Conservation (phyloP, 345 rosid genomes). For the Pelargonium nanum region DNA sequence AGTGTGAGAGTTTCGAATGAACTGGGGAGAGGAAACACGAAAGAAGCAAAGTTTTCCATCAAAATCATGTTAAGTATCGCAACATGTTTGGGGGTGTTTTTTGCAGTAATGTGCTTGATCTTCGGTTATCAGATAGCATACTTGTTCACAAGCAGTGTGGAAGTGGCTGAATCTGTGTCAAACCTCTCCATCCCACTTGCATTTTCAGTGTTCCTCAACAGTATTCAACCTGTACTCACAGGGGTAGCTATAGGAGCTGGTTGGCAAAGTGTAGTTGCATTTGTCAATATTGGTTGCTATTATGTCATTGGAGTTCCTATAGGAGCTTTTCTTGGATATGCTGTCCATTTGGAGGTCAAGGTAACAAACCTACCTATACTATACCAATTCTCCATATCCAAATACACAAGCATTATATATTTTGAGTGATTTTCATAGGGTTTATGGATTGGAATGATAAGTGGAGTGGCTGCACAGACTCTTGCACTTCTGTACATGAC, state of each 20-base stretch:
- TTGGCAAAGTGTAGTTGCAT: slow-evolving; percentile 47
- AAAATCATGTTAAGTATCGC: slow-evolving; percentile 10
- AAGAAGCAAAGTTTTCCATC: slow-evolving; percentile 18
- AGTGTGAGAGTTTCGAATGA: slow-evolving; percentile 20
- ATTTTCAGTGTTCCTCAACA: slow-evolving; percentile 13
- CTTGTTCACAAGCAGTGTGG: slow-evolving; percentile 12
- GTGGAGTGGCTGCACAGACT: slow-evolving; percentile 17
- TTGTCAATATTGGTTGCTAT: slow-evolving; percentile 44
- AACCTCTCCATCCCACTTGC: slow-evolving; percentile 17
- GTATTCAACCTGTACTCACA: slow-evolving; percentile 18
- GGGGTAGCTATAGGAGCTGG: slow-evolving; percentile 84
- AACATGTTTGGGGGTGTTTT: slow-evolving; percentile 11
- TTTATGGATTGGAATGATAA: slow-evolving; percentile 18
- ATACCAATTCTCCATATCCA: too few relatives aligned
- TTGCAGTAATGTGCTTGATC: slow-evolving; percentile 7
- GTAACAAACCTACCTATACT: slow-evolving; percentile 14
- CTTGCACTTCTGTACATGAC: slow-evolving; percentile 19
- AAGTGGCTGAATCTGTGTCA: slow-evolving; percentile 12
- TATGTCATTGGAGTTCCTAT: slow-evolving; percentile 55
- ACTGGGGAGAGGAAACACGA: slow-evolving; percentile 19
- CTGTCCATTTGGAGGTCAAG: slow-evolving; percentile 38
- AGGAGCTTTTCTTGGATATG: slow-evolving; percentile 52
- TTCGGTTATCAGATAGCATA: slow-evolving; percentile 14
- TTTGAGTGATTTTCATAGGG: slow-evolving; percentile 2
- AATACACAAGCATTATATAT: background rate